Evolutionary conservation across 345 rosid species (phyloP).

Genomic region (Pugionium dolabratum): DNA sequence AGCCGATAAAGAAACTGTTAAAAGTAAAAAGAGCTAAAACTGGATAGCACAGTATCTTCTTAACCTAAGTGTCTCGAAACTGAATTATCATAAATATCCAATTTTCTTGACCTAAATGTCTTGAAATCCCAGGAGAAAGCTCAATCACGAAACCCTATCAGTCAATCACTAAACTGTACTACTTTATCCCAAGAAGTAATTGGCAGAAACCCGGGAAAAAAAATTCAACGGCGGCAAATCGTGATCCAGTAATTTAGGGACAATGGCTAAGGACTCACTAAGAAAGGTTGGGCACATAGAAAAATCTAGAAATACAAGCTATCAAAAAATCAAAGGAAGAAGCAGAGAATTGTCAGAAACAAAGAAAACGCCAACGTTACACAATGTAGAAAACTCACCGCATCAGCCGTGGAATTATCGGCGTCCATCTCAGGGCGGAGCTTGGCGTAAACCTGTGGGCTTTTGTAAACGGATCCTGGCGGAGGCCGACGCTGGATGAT

Average conservation of each 20-base stretch:
- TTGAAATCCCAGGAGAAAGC: conserved; percentile 5
- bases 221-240: not conserved
- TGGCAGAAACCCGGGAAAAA: not conserved
- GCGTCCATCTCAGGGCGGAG: conserved; percentile 85
- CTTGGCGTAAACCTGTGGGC: conserved; percentile 87
- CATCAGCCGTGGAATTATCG: conserved; percentile 90
- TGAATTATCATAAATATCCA: conserved; percentile 4
- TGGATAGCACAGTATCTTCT: conserved; percentile 12
- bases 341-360: not conserved
- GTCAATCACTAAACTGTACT: not conserved
- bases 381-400: conserved; percentile 55
- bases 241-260: conserved; percentile 18
- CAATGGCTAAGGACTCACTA: conserved; percentile 14
- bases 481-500: conserved; percentile 62
- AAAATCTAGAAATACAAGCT: conserved; percentile 12
- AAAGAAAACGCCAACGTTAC: not conserved
- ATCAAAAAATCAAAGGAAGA: conserved; percentile 12
- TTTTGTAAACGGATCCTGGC: conserved; percentile 85
- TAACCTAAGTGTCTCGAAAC: conserved; percentile 7
- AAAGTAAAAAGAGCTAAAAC: conserved; percentile 15
- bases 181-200: conserved; percentile 7
- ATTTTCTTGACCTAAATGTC: no score
- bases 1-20: not conserved
- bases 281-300: not conserved
- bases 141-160: conserved; percentile 10